Base-by-base conservation (phyloP, 805 yeast species). In the Candida morakotiae region DNA sequence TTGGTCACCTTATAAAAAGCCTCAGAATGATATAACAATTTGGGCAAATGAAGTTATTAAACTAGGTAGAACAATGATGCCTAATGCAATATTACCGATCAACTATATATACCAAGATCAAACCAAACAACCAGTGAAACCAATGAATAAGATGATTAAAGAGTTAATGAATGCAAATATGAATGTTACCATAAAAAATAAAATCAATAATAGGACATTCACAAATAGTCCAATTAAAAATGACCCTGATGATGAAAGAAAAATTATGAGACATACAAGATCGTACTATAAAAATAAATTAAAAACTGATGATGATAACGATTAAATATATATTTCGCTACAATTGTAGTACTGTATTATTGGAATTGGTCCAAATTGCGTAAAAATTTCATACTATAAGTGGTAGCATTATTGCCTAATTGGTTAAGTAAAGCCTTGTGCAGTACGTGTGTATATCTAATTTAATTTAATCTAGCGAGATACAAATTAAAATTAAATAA, bases 21-120 rank as follows among this genome's bases (percentile, higher is more conserved):
- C 79, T 10, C 60, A 70, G 16, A 53, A 66, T 6, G 81, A 73
- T 38, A 63, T 75, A 5, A 71, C 77, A 22, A 64, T 69, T 20
- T 77, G 84, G 84, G 79, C 82, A 2, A 79, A 76, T 48, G 82
- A 78, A 46, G 83, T 77, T 2, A 76, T 79, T 38, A 69, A 70
- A 42, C 53, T 79, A 38, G 86, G 84, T 1, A 62, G 86, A 43
- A 57, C 79, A 4, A 76, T 79, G 80, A 68, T 79, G 56, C 83
- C 83, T 18, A 67, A 67, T 41, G 65, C 71, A 11, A 60, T 67
- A 15, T 52, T 67, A 28, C 67, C 73, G 1, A 45, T 58, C 8
- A 61, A 56, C 35, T 63, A 60, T 43, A 49, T 67, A 13, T 66
- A 67, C 42, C 52, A 49, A 24, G 48, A 49, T 37, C 46, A 53